Base-by-base conservation (phyloP, 352 stramenopile genomes). In the Peronosclerospora sorghi region DNA sequence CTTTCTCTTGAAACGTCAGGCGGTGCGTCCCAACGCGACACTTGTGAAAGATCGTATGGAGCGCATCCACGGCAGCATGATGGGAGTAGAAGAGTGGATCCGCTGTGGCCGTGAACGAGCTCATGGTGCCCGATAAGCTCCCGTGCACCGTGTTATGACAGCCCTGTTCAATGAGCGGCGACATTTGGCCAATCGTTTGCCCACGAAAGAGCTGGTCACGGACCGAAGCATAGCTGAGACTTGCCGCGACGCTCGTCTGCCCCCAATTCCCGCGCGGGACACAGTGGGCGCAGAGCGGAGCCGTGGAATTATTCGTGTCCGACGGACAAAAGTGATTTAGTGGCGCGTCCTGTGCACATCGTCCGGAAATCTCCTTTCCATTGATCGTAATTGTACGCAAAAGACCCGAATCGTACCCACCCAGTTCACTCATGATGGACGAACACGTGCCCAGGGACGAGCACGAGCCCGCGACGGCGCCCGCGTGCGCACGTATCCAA, bases 31-130 rank as follows among this genome's bases (percentile, higher is more conserved):
- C 69, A 0, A 82, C 68, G 2, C 60, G 57, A 48, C 77, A 89
- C 44, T 86, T 74, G 72, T 83, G 65, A 49, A 79, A 86, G 20
- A 84, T 65, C 9, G 58, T 64, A 43, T 84, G 73, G n/a, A 89
- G 58, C 7, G 66, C 38, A 50, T 89, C 73, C 13, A 89, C 48
- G 52, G 68, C 78, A 0, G 69, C 39, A 54, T 89, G 77, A 39
- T 84, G 69, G 4, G 72, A 86, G 57, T 59, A 89, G 51, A 89
- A 89, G n/a, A 86, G 45, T 6, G 72, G 72, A n/a, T 86, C 77
- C 0, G 59, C 26, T 0, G 74, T 65, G 35, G 72, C 68, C 13
- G 59, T 46, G 32, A 83, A 69, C 18, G 61, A 66, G 2, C 48
- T 46, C 62, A 89, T 86, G 1, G 55, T 55, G 3, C 59, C 47